phyloP scores from a whole-genome alignment of 179 eudicot genomes.

The Corrigiola litoralis region DNA sequence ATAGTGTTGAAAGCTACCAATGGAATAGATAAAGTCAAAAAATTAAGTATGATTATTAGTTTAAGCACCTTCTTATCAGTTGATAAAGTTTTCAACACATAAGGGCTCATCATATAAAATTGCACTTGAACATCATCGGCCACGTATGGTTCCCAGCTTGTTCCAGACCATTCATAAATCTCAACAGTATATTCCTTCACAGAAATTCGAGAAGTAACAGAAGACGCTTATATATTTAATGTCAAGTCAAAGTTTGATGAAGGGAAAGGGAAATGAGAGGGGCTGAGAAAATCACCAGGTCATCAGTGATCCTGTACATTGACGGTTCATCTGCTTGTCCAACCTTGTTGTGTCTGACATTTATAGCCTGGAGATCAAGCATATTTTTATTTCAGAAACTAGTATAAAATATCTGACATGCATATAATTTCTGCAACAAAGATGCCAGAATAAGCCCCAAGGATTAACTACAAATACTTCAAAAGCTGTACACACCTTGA shows the following conservation, averaged over 20 bases:
- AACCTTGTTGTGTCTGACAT: conserved; percentile 79
- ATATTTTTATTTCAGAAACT: neutral
- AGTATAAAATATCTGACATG: neutral
- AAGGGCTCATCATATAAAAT: conserved; percentile 99
- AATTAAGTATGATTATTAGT: neutral
- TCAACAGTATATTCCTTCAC: conserved; percentile 81
- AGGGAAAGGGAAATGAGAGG: neutral
- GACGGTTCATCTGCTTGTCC: conserved; percentile 77
- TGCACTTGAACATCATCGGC: conserved; percentile 87
- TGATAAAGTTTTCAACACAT: conserved; percentile 77
- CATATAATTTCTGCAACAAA: neutral
- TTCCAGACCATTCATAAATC: conserved; percentile 90
- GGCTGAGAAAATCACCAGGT: conserved; percentile 49
- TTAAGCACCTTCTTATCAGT: conserved; percentile 66
- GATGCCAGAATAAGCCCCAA: neutral
- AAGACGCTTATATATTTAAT: neutral
- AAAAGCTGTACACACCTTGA: conserved; percentile 51
- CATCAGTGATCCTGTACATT: conserved; percentile 84
- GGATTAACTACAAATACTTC: neutral
- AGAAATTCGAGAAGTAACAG: neutral
- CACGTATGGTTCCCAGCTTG: conserved; percentile 84
- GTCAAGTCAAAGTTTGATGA: neutral
- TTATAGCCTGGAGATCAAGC: conserved; percentile 55
- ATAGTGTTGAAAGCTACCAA: conserved; percentile 1
- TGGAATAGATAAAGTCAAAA: conserved; percentile 1